Base-by-base conservation (phyloP, 2,329 filamentous ascomycete species). In the Fusarium algeriense region DNA sequence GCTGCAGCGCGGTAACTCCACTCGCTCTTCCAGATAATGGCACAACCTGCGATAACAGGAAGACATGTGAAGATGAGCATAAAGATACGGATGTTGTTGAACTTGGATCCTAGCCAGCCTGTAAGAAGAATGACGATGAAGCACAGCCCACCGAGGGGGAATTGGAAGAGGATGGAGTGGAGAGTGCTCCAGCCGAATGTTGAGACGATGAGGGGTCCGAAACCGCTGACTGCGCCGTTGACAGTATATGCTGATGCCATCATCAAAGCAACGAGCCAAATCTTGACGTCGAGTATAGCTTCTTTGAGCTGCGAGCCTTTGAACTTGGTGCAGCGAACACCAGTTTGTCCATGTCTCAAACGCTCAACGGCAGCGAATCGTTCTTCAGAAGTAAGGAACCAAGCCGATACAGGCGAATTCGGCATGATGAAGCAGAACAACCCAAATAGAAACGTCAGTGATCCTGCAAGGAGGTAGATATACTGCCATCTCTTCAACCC, bases 1-100 rank as follows among this genome's bases (percentile, higher is more conserved):
- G 88, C 86, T 0, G 87, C 87, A 2, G 91, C 89, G 43, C 87
- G 90, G 69, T 90, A 85, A 10, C 84, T 85, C 92, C 92, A 90
- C 17, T 80, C 77, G 58, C 82, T 88, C 77, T 89, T 92, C 92
- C 92, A 94, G 73, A 95, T 93, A 78, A 93, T 88, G 7, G 86
- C 88, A 75, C 90, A 94, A 2, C 92, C 92, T 0, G 90, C 90
- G 52, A 94, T 92, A 56, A 94, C 91, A 1, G 92, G 92, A 1
- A 94, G 83, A 65, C 91, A 93, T 71, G 89, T 91, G 6, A 87
- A 48, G 7, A 92, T 80, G 2, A 94, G 84, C 79, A 93, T 86
- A 9, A 89, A 77, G 52, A 93, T 86, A 17, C 91, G 87, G 15
- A 91, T 88, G 74, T 93, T 91, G 4, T 82, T 84, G 57, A 91